phyloP scores from a whole-genome alignment of 495 filamentous ascomycete species.

The Penicillium flavigenum region DNA sequence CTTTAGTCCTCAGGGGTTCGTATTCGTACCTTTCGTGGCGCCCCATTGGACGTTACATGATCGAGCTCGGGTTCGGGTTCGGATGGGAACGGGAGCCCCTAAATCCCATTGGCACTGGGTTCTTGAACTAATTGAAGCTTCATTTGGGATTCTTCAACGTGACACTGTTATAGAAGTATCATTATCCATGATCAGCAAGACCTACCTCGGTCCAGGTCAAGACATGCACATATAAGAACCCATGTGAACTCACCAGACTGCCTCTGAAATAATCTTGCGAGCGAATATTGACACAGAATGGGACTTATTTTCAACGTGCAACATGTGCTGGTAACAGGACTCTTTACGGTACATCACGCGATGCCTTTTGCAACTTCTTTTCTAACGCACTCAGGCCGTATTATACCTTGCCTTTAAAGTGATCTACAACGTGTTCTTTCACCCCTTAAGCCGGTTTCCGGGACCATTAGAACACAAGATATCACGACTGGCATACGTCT shows the following conservation, averaged over 20 bases:
- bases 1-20: no score
- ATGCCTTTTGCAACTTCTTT: background rate
- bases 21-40: background rate
- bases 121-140: no score
- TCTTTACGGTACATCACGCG: constrained; percentile 1
- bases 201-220: background rate
- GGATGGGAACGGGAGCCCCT: no score
- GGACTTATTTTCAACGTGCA: background rate
- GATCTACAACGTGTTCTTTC: constrained; percentile 47
- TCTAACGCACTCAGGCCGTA: background rate
- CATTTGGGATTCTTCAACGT: background rate
- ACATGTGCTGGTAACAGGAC: background rate
- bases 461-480: constrained; percentile 32
- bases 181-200: background rate
- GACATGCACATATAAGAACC: background rate
- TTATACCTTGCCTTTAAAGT: constrained; percentile 4
- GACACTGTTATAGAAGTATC: background rate
- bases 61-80: no score
- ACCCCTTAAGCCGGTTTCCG: constrained; percentile 45
- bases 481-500: background rate
- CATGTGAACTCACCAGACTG: background rate
- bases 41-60: no score
- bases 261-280: background rate
- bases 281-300: background rate
- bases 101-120: no score